These are phyloP conservation scores for Penicillium salamii DNA, from an alignment of 495 filamentous ascomycete genomes.

Conservation along the genomic window DNA sequence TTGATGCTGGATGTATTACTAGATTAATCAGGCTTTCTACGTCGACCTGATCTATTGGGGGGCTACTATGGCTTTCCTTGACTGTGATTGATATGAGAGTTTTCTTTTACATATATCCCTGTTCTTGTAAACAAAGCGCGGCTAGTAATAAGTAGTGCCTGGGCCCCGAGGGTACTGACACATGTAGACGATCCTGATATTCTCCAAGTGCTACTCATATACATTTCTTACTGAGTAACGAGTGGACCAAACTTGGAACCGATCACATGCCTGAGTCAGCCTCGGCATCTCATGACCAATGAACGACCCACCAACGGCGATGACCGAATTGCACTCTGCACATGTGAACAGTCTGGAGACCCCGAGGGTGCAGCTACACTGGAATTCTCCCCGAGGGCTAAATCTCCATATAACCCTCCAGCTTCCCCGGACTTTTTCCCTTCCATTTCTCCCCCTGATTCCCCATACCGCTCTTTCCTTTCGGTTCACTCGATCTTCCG, in stretches of 20 bases:
- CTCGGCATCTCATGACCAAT: slow-evolving; percentile 33
- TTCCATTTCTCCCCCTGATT: slow-evolving; percentile 15
- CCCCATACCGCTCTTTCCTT: slow-evolving; percentile 4
- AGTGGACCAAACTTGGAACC: too few species aligned
- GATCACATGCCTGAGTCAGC: slow-evolving; percentile 13
- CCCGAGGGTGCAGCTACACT: slow-evolving; percentile 8
- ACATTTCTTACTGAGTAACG: too few species aligned
- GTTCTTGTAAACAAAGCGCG: too few species aligned
- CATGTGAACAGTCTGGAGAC: slow-evolving; percentile 18
- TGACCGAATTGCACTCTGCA: slow-evolving; percentile 17
- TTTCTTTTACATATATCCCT: not conserved
- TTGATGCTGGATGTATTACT: slow-evolving; percentile 45
- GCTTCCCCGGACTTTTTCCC: slow-evolving; percentile 26
- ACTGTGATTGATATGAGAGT: slow-evolving; percentile 13
- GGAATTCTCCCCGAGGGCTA: slow-evolving; percentile 11
- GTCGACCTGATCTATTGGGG: slow-evolving; percentile 23
- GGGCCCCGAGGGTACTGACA: too few species aligned
- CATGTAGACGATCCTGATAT: not conserved
- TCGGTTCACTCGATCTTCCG: not conserved
- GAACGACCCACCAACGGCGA: slow-evolving; percentile 7
- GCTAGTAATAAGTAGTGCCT: too few species aligned
- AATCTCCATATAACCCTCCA: slow-evolving; percentile 15
- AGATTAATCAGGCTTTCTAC: slow-evolving; percentile 37
- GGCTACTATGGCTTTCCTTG: slow-evolving; percentile 4
- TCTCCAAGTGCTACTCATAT: too few species aligned